These are phyloP conservation scores for Claviceps maximensis DNA, from an alignment of 2,329 filamentous ascomycete species.

Conservation along the genomic window DNA sequence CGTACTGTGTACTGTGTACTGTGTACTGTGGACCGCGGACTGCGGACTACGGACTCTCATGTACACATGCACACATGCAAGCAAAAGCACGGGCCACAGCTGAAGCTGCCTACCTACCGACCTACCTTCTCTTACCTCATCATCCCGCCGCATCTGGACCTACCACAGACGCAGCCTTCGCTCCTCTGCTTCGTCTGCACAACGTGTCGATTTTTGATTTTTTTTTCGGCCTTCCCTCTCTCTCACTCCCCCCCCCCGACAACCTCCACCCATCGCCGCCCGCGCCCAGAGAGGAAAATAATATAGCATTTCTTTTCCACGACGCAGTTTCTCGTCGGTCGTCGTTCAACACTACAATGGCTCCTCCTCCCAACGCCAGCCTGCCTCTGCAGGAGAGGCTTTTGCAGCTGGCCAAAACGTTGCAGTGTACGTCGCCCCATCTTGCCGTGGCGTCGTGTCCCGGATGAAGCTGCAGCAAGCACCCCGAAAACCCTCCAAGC, in stretches of 20 bases:
- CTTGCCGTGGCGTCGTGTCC: background rate
- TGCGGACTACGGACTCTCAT: too few species aligned
- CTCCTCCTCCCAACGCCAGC: conserved; percentile 58
- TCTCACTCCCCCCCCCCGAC: background rate
- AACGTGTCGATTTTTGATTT: background rate
- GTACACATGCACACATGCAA: too few species aligned
- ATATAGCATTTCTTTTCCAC: background rate
- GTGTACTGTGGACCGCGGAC: too few species aligned
- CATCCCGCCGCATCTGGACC: background rate
- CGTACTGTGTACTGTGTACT: too few species aligned
- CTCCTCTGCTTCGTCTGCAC: background rate
- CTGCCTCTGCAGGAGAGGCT: conserved; percentile 64
- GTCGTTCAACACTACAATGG: conserved; percentile 5
- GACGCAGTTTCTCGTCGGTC: background rate
- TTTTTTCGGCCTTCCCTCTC: too few species aligned
- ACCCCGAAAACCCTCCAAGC: too few species aligned
- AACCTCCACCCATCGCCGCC: background rate
- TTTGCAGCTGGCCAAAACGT: conserved; percentile 66
- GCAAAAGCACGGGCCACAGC: background rate
- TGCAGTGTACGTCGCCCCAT: conserved; percentile 61
- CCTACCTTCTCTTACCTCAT: conserved; percentile 1
- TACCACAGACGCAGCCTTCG: background rate
- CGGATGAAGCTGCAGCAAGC: background rate
- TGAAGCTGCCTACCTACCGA: background rate
- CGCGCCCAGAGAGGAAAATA: background rate